Conservation (phyloP, 2,329 filamentous ascomycete species). For the Ilyonectria destructans region DNA sequence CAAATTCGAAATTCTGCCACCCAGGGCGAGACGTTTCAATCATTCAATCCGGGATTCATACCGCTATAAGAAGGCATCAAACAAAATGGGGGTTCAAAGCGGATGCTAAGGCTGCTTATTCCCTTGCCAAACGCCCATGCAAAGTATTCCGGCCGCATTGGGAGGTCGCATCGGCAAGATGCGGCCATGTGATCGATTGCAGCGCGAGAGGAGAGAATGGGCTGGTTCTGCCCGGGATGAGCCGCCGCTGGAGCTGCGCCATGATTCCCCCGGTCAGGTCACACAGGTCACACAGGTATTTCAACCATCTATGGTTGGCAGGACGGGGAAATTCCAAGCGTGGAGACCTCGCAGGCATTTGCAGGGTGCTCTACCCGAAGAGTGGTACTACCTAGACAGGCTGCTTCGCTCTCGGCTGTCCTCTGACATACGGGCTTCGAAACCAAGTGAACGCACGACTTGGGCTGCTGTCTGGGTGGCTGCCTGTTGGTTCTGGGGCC, state of each 20-base stretch:
- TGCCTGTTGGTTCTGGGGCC: background rate
- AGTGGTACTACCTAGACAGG: background rate
- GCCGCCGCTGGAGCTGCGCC: conserved; percentile 20
- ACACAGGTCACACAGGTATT: conserved; percentile 3
- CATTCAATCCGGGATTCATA: background rate
- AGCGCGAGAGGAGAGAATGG: conserved; percentile 6
- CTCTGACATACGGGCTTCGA: background rate
- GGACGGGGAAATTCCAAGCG: conserved; percentile 7
- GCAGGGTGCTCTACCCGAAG: background rate
- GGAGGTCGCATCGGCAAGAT: conserved; percentile 4
- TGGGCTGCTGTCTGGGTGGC: conserved; percentile 6
- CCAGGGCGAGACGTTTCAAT: background rate
- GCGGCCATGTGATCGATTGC: conserved; percentile 9
- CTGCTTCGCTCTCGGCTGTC: conserved; percentile 3
- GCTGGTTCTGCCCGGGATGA: conserved; percentile 17
- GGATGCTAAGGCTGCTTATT: background rate
- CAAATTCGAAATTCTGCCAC: background rate
- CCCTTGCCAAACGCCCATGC: background rate
- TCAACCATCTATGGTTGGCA: conserved; percentile 8
- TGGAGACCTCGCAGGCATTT: background rate
- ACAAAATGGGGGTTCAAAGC: background rate
- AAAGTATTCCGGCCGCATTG: conserved; percentile 2
- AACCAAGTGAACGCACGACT: background rate
- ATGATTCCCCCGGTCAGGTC: conserved; percentile 15
- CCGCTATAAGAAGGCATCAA: background rate